These are phyloP conservation scores for Gossypium raimondii DNA, from an alignment of 345 rosid species.

Conservation along the genomic window DNA sequence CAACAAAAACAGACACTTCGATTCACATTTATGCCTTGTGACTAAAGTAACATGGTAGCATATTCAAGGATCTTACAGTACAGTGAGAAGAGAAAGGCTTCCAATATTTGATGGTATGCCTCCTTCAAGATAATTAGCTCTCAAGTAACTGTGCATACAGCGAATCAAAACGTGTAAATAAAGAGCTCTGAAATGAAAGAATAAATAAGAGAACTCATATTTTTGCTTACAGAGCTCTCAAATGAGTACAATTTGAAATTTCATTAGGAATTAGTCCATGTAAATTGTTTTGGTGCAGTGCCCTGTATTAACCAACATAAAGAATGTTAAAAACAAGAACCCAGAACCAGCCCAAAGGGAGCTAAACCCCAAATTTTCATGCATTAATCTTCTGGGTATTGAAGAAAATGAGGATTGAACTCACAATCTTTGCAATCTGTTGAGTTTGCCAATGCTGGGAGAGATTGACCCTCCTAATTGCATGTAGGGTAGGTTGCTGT, in stretches of 20 bases:
- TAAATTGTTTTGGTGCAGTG: constrained; percentile 87
- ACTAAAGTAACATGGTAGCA: background rate
- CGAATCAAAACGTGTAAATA: constrained; percentile 10
- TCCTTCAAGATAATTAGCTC: constrained; percentile 88
- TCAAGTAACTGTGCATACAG: constrained; percentile 56
- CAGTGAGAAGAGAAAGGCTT: constrained; percentile 69
- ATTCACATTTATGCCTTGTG: background rate
- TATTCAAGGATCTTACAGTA: constrained; percentile 45
- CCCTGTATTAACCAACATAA: constrained; percentile 35
- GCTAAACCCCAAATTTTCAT: background rate
- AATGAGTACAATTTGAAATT: constrained; percentile 68
- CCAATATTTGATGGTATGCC: constrained; percentile 81
- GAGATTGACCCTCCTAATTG: constrained; percentile 82
- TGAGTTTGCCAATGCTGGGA: constrained; percentile 86
- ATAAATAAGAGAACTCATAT: too few relatives aligned
- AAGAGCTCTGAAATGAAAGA: background rate
- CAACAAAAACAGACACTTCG: background rate
- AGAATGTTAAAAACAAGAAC: background rate
- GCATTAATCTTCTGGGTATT: background rate
- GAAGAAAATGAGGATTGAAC: constrained; percentile 26
- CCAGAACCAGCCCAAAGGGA: background rate
- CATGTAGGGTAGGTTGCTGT: constrained; percentile 88
- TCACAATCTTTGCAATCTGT: constrained; percentile 78
- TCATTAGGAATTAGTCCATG: constrained; percentile 82
- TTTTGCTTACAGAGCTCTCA: constrained; percentile 81